Evolutionary conservation across 345 rosid genomes (phyloP).

Genomic region (Syzygium grande): DNA sequence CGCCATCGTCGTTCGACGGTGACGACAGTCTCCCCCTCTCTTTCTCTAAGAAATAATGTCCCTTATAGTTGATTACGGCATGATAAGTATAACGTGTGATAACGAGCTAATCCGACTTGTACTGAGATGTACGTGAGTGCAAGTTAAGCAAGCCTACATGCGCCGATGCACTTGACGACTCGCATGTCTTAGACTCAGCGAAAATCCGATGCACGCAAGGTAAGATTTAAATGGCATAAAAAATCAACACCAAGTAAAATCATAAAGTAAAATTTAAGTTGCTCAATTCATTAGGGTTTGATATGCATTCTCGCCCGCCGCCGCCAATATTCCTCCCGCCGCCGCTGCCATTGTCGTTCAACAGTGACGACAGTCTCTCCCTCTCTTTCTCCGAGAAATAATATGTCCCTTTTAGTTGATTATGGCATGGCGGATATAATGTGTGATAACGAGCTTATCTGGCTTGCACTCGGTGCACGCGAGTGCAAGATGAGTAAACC

Average conservation of each 20-base stretch:
- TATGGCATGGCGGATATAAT: neutral
- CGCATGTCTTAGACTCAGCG: neutral
- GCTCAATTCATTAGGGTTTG: neutral
- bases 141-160: no score
- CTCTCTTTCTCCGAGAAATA: neutral
- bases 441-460: neutral
- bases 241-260: neutral
- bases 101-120: neutral
- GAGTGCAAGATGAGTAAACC: neutral
- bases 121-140: neutral
- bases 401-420: neutral
- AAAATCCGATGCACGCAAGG: neutral
- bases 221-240: neutral
- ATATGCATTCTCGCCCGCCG: neutral
- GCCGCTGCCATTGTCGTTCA: no score
- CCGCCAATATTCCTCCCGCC: neutral
- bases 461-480: neutral
- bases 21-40: neutral
- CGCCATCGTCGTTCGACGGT: neutral
- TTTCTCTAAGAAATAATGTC: neutral
- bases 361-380: neutral
- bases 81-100: neutral
- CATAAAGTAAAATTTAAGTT: neutral
- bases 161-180: neutral
- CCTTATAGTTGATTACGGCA: neutral